Evolutionary conservation across 495 filamentous ascomycete species (phyloP).

Genomic region (Xanthoparmelia taractica): DNA sequence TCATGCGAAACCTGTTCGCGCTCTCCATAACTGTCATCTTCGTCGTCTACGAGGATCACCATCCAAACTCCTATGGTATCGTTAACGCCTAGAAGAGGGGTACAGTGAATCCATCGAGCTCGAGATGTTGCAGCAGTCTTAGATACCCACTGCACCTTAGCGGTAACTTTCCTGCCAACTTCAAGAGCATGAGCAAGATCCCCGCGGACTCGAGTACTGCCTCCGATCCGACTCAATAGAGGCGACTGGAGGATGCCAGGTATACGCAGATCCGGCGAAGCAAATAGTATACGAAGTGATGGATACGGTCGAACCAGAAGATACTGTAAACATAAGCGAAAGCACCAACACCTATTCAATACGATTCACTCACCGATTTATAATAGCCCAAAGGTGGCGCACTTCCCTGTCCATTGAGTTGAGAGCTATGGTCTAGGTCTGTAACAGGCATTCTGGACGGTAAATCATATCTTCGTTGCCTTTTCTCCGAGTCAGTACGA

Average conservation of each 20-base stretch:
- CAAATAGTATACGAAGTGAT: slow-evolving; percentile 56
- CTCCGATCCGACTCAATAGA: slow-evolving; percentile 51
- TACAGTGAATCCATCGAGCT: slow-evolving; percentile 54
- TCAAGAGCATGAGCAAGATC: slow-evolving; percentile 48
- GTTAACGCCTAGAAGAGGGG: slow-evolving; percentile 50
- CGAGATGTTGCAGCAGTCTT: slow-evolving; percentile 39
- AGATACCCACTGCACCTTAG: slow-evolving; percentile 53
- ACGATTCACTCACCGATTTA: slow-evolving; percentile 34
- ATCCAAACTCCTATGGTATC: slow-evolving; percentile 57
- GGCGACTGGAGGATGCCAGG: slow-evolving; percentile 55
- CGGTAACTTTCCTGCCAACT: slow-evolving; percentile 54
- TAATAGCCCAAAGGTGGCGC: slow-evolving; percentile 36
- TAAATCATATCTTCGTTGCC: not conserved
- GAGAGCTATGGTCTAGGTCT: slow-evolving; percentile 10
- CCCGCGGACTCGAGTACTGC: slow-evolving; percentile 44
- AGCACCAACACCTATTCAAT: not conserved
- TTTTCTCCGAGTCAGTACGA: not conserved
- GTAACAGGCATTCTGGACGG: slow-evolving; percentile 2
- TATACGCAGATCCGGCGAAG: slow-evolving; percentile 53
- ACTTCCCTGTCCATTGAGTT: slow-evolving; percentile 13
- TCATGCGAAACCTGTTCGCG: slow-evolving; percentile 1
- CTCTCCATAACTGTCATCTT: slow-evolving; percentile 24
- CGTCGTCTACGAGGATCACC: slow-evolving; percentile 50
- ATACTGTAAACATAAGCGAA: slow-evolving; percentile 38
- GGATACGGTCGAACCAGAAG: slow-evolving; percentile 55